Evolutionary conservation across 345 rosid species (phyloP).

Genomic region (Tarenaya hassleriana): DNA sequence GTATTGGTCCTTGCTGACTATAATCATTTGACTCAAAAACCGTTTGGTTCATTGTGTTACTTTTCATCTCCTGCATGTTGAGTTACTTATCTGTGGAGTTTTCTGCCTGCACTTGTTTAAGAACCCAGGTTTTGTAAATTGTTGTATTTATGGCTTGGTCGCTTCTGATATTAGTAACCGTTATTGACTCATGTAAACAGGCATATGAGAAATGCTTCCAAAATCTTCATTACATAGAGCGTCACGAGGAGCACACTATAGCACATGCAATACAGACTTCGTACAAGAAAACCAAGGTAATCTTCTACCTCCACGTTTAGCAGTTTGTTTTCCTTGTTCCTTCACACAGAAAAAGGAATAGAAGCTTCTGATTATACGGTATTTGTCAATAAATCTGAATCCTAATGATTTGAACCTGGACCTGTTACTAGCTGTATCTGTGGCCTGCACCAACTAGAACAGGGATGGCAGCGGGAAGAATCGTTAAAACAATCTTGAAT

Average conservation of each 20-base stretch:
- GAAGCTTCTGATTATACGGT: background rate
- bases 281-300: conserved; percentile 94
- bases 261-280: conserved; percentile 78
- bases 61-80: too few species aligned
- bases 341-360: background rate
- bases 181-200: conserved; percentile 30
- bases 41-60: too few species aligned
- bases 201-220: conserved; percentile 93
- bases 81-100: background rate
- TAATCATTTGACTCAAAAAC: too few species aligned
- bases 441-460: conserved; percentile 91
- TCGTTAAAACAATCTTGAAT: conserved; percentile 62
- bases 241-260: conserved; percentile 94
- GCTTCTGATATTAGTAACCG: too few species aligned
- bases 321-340: background rate
- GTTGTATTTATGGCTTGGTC: too few species aligned
- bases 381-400: background rate
- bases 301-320: conserved; percentile 1
- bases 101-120: too few species aligned
- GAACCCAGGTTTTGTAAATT: too few species aligned
- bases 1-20: background rate
- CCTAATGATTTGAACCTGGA: conserved; percentile 2
- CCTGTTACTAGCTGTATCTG: conserved; percentile 56
- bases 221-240: conserved; percentile 84
- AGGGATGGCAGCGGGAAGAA: conserved; percentile 91